Conservation (phyloP, 176 grass and related monocot species). For the Neostapfia colusana region DNA sequence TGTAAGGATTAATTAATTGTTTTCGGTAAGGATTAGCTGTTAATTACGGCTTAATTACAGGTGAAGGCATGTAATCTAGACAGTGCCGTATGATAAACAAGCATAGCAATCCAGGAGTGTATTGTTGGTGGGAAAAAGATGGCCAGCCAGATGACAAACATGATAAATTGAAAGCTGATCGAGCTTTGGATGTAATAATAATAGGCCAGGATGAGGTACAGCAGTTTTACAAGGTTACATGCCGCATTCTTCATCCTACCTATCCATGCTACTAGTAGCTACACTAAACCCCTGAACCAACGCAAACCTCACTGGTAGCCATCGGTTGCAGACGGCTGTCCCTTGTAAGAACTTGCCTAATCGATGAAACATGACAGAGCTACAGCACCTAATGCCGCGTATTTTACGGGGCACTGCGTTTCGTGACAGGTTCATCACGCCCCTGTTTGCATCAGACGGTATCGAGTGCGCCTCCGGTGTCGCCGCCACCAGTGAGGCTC, state of each 20-base stretch:
- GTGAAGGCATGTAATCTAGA: too few relatives aligned
- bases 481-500: constrained; percentile 8
- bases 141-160: too few relatives aligned
- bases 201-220: neutral
- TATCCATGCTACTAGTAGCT: neutral
- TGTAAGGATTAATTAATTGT: too few relatives aligned
- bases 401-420: neutral
- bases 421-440: neutral
- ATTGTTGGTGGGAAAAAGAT: too few relatives aligned
- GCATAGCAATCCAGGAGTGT: too few relatives aligned
- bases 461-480: neutral
- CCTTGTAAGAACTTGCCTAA: neutral
- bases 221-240: neutral
- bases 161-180: too few relatives aligned
- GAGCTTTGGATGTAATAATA: too few relatives aligned
- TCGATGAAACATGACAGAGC: neutral
- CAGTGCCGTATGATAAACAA: too few relatives aligned
- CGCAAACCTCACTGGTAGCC: neutral
- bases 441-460: constrained; percentile 1
- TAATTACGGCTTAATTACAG: too few relatives aligned
- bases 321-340: too few relatives aligned
- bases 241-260: neutral
- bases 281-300: neutral
- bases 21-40: too few relatives aligned
- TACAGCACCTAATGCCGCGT: neutral